A percentile compares a stretch with the other conserved stretches of the same genome.
Evolutionary conservation across 2,329 filamentous ascomycete species (phyloP).

Genomic region (Pseudocercospora pini-densiflorae): DNA sequence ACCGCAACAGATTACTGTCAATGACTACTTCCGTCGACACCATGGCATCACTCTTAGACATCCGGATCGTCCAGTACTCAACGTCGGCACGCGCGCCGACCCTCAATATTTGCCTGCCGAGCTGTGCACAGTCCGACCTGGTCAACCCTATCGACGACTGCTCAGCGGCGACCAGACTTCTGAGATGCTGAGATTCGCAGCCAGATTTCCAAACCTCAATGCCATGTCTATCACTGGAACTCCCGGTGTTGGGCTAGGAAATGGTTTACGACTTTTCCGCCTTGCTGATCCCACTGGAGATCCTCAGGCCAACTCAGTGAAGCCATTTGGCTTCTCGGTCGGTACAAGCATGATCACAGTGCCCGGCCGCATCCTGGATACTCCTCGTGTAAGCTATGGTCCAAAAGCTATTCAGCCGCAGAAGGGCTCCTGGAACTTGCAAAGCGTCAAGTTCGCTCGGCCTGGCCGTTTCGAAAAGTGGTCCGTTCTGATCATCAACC

Average conservation of each 20-base stretch:
- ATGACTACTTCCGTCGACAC: constrained; percentile 54
- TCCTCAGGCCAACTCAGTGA: constrained; percentile 26
- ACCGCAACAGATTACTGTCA: constrained; percentile 54
- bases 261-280: constrained; percentile 62
- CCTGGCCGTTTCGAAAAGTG: constrained; percentile 57
- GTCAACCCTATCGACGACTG: constrained; percentile 66
- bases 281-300: constrained; percentile 42
- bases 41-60: constrained; percentile 48
- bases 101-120: constrained; percentile 71
- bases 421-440: constrained; percentile 40
- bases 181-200: constrained; percentile 74
- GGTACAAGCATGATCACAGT: constrained; percentile 70
- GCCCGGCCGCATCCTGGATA: constrained; percentile 66
- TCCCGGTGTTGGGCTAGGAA: constrained; percentile 39
- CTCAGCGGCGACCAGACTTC: constrained; percentile 65
- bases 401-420: constrained; percentile 21
- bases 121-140: constrained; percentile 65
- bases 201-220: constrained; percentile 68
- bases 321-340: constrained; percentile 67
- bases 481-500: constrained; percentile 41
- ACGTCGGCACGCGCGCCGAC: constrained; percentile 62
- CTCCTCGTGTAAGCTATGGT: constrained; percentile 66
- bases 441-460: constrained; percentile 59
- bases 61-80: constrained; percentile 62
- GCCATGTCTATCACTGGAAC: constrained; percentile 63